Base-by-base conservation (phyloP, 208 protist species). In the Entamoeba histolytica region DNA sequence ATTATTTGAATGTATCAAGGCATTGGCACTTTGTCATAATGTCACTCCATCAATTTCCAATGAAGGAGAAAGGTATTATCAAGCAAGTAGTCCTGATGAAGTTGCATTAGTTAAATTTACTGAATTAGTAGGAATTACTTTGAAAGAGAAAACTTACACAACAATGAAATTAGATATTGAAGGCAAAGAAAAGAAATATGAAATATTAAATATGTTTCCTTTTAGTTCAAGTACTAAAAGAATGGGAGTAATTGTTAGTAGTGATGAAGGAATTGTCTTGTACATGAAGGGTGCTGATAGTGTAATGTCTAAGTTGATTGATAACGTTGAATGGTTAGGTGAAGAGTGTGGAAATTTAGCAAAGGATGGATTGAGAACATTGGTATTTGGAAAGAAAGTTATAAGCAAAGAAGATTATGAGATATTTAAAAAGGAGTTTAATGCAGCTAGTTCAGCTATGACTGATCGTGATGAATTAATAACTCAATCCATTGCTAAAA, bases 151-250 rank as follows among this genome's bases (percentile, higher is more conserved):
- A 57, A 95, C 94, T 17, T 78, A 94, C 6, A 78, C 49, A 15
- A n/a, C 19, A 4, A 96, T 97, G 19, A 93, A 55, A n/a, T n/a
- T 97, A 28, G 28, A 51, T 7, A 96, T 69, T 39, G 95, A 96
- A 51, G 95, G 93, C 7, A 55, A 92, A 17, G 15, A 17, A 0
- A 91, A 96, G 23, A 14, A 91, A 39, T 99, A 96, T 95, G 96
- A 98, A n/a, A 97, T 99, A 49, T 93, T 99, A 35, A 96, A 98
- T 92, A 95, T 97, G 61, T 99, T 99, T 93, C 98, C 98, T 39
- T 99, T 99, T 95, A 98, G 97, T 35, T 99, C 98, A 23, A 98
- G 98, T 94, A 95, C 96, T 8, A 99, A 99, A 95, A 96, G 98
- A 50, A 99, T 99, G 98, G 98, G 98, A 47, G 99, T 99, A 93